Conservation (phyloP, 2,329 filamentous ascomycete genomes). For the Fusarium buxicola region DNA sequence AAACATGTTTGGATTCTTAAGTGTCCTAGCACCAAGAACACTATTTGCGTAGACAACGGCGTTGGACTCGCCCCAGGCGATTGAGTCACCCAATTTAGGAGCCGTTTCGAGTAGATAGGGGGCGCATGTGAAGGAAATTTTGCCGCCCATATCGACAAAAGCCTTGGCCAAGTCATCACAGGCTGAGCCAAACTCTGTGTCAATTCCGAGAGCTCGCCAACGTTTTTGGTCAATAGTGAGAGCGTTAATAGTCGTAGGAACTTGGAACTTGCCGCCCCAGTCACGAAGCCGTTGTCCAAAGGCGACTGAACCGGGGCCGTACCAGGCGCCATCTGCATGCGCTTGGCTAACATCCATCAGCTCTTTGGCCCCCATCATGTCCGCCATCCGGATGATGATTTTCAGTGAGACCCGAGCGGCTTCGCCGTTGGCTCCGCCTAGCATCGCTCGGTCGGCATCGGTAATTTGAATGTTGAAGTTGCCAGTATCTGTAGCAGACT, state of each 20-base stretch:
- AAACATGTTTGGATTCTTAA: slow-evolving; percentile 37
- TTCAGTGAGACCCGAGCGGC: slow-evolving; percentile 22
- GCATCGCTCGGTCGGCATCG: slow-evolving; percentile 7
- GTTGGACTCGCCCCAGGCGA: slow-evolving; percentile 39
- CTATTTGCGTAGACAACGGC: slow-evolving; percentile 41
- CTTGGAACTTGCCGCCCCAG: slow-evolving; percentile 27
- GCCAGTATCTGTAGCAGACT: background rate
- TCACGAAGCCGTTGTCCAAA: slow-evolving; percentile 31
- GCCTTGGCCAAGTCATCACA: slow-evolving; percentile 23
- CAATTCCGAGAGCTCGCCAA: slow-evolving; percentile 30
- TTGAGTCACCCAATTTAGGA: slow-evolving; percentile 19
- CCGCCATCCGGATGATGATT: slow-evolving; percentile 32
- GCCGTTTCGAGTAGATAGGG: slow-evolving; percentile 36
- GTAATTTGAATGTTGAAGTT: slow-evolving; percentile 15
- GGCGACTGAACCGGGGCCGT: slow-evolving; percentile 25
- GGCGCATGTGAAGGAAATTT: slow-evolving; percentile 31
- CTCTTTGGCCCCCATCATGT: slow-evolving; percentile 23
- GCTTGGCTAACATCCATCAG: slow-evolving; percentile 36
- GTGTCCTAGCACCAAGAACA: slow-evolving; percentile 34
- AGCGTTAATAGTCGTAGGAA: slow-evolving; percentile 36
- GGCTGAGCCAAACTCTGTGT: slow-evolving; percentile 19
- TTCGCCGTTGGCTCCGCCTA: slow-evolving; percentile 25
- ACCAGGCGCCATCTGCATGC: slow-evolving; percentile 31
- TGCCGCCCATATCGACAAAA: slow-evolving; percentile 36
- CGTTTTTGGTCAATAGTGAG: slow-evolving; percentile 34